Percentiles rank a stretch among this genome's conserved stretches.
Conservation (phyloP, 371 early-diverging fungal genomes). For the Conidiobolus incongruus region DNA sequence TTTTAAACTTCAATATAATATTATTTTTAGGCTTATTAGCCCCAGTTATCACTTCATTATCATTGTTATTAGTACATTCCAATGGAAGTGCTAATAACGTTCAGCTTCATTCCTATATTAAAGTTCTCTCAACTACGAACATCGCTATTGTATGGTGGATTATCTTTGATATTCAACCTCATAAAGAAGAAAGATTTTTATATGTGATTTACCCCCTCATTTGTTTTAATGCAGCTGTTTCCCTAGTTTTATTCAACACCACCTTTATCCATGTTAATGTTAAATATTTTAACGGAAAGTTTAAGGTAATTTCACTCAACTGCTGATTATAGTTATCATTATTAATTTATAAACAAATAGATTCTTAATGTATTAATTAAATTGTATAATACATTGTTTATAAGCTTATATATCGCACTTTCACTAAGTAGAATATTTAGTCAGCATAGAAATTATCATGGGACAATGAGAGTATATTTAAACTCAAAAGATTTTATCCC, state of each 20-base stretch:
- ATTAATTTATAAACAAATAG: not conserved
- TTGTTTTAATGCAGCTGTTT: conserved; percentile 48
- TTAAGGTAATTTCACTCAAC: not conserved
- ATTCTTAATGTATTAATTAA: not conserved
- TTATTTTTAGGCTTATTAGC: conserved; percentile 44
- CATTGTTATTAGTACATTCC: conserved; percentile 3
- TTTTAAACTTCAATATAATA: conserved; percentile 68
- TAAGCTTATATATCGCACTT: conserved; percentile 8
- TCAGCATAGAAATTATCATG: conserved; percentile 11
- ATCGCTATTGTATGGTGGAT: conserved; percentile 21
- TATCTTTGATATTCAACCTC: conserved; percentile 67
- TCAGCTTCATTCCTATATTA: not conserved
- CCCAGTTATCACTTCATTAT: conserved; percentile 33
- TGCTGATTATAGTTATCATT: too few species aligned
- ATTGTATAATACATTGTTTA: not conserved
- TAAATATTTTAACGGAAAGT: not conserved
- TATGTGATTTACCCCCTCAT: conserved; percentile 80
- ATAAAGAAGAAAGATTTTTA: conserved; percentile 91
- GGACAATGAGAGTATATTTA: conserved; percentile 6
- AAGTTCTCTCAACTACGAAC: not conserved
- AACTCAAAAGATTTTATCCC: conserved; percentile 5
- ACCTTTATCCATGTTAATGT: conserved; percentile 7
- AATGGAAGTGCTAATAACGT: not conserved
- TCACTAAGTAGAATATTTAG: conserved; percentile 11
- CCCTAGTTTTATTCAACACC: conserved; percentile 21